Conservation (phyloP, 163 green algal genomes). For the Botryococcus braunii region DNA sequence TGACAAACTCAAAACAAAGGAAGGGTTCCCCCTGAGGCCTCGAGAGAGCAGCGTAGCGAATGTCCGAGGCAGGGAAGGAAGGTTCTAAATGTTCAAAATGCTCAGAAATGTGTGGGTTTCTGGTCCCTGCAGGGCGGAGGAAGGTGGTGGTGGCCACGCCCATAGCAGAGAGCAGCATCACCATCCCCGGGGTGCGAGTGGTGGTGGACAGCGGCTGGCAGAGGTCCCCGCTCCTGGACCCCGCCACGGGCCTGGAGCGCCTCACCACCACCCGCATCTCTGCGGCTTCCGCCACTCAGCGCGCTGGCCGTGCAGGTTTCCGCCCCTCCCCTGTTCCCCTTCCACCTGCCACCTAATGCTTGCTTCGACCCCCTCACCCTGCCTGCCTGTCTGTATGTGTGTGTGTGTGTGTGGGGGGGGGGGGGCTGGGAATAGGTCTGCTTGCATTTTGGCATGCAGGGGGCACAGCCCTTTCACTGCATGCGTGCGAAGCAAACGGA, state of each 20-base stretch:
- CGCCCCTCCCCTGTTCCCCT: not conserved
- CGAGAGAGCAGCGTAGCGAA: no score
- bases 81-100: no score
- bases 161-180: conserved; percentile 13
- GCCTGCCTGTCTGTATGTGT: not conserved
- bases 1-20: no score
- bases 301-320: conserved; percentile 35
- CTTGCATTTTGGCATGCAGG: not conserved
- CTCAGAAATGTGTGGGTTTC: no score
- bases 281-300: conserved; percentile 40
- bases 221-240: conserved; percentile 30
- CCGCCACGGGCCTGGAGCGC: conserved; percentile 33
- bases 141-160: conserved; percentile 7
- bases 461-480: not conserved
- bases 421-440: no score
- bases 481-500: not conserved
- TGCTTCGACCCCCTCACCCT: not conserved
- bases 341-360: not conserved
- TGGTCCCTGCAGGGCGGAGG: not conserved
- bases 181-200: conserved; percentile 2
- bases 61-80: no score
- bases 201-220: conserved; percentile 32
- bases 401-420: no score
- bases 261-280: conserved; percentile 25
- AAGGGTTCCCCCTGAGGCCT: no score